These are phyloP conservation scores for Teunomyces lycoperdinae DNA, from an alignment of 805 yeast species.

Conservation along the genomic window DNA sequence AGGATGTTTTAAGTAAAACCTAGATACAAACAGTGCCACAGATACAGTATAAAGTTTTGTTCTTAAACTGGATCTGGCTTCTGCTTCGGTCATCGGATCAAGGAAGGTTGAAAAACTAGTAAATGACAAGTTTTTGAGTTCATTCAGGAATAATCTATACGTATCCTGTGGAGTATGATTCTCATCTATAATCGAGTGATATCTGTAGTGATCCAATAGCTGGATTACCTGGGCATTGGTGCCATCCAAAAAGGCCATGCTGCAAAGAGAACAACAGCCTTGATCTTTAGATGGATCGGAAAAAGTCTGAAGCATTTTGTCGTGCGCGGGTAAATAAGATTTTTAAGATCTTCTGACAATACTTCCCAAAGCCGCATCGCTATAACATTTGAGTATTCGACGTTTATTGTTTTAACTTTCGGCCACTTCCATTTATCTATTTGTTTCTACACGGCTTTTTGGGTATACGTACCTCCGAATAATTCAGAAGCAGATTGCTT, in stretches of 20 bases:
- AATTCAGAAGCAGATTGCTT: neutral
- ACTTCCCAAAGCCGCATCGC: too few species aligned
- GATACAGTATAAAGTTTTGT: neutral
- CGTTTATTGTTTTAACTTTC: too few species aligned
- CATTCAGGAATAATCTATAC: slow-evolving; percentile 13
- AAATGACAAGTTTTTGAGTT: slow-evolving; percentile 6
- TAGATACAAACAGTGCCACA: neutral
- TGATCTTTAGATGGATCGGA: neutral
- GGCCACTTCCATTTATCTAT: too few species aligned
- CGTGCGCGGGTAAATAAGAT: neutral
- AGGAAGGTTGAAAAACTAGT: neutral
- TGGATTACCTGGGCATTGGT: neutral
- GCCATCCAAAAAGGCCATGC: neutral
- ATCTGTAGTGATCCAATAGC: slow-evolving; percentile 18
- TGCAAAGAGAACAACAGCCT: neutral
- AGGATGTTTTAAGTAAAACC: neutral
- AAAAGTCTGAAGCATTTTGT: neutral
- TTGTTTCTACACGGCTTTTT: too few species aligned
- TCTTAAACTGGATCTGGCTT: neutral
- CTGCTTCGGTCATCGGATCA: neutral
- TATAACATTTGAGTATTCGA: too few species aligned
- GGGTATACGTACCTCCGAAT: too few species aligned
- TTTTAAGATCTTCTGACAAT: too few species aligned
- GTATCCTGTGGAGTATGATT: slow-evolving; percentile 19
- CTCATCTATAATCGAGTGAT: slow-evolving; percentile 14